Percentiles rank a stretch among this genome's conserved stretches.
Evolutionary conservation across 2,329 filamentous ascomycete species (phyloP).

Genomic region (Fusarium virguliforme): DNA sequence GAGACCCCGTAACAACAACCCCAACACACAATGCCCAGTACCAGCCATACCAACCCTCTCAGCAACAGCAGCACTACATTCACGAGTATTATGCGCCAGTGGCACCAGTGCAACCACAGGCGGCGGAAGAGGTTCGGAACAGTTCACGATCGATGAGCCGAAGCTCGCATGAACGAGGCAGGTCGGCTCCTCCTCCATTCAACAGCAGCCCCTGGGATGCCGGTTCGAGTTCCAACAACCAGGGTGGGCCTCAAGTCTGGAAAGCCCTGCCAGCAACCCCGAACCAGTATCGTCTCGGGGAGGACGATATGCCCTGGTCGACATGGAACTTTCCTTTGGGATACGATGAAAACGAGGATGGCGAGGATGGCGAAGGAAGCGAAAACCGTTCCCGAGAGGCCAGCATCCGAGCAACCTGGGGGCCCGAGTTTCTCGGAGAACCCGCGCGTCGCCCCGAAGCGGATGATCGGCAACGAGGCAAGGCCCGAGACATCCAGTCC

Average conservation of each 20-base stretch:
- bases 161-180: slow-evolving; percentile 62
- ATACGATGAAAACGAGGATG: slow-evolving; percentile 37
- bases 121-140: slow-evolving; percentile 22
- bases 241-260: slow-evolving; percentile 53
- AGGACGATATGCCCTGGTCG: slow-evolving; percentile 67
- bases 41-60: slow-evolving; percentile 30
- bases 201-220: slow-evolving; percentile 66
- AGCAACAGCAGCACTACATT: slow-evolving; percentile 29
- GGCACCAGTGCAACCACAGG: slow-evolving; percentile 14
- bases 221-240: slow-evolving; percentile 48
- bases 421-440: slow-evolving; percentile 36
- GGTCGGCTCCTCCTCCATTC: slow-evolving; percentile 66
- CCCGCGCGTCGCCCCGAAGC: slow-evolving; percentile 19
- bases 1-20: slow-evolving; percentile 20
- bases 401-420: slow-evolving; percentile 43
- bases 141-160: slow-evolving; percentile 46
- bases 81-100: slow-evolving; percentile 38
- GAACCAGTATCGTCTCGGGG: slow-evolving; percentile 59
- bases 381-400: slow-evolving; percentile 25
- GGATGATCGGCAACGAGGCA: slow-evolving; percentile 54
- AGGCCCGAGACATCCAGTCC: slow-evolving; percentile 61
- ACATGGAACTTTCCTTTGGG: slow-evolving; percentile 51
- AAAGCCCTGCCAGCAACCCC: slow-evolving; percentile 63
- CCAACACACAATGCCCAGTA: slow-evolving; percentile 27
- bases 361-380: slow-evolving; percentile 13